Evolutionary conservation across 176 grass and related monocot genomes (phyloP).

Genomic region (Rhynchospora pubera): DNA sequence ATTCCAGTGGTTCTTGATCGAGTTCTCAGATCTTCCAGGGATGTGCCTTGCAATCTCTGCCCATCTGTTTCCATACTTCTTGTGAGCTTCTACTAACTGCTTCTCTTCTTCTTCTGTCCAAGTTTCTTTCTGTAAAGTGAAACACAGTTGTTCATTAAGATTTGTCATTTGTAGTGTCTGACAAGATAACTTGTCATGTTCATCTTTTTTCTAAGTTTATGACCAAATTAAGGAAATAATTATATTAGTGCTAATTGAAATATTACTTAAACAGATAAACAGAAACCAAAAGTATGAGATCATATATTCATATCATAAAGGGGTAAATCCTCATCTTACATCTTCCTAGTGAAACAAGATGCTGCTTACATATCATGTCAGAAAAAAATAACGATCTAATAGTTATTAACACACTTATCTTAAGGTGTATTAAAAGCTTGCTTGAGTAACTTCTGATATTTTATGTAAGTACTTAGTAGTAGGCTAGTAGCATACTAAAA

Average conservation of each 20-base stretch:
- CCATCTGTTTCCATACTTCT: slow-evolving; percentile 50
- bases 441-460: neutral
- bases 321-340: neutral
- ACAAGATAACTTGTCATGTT: neutral
- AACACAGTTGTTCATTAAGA: neutral
- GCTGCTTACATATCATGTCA: neutral
- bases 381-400: neutral
- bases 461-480: neutral
- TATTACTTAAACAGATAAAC: neutral
- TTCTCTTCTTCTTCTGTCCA: slow-evolving; percentile 65
- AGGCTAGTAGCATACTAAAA: neutral
- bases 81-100: slow-evolving; percentile 41
- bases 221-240: neutral
- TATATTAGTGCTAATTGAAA: neutral
- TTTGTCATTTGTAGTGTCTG: neutral
- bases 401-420: neutral
- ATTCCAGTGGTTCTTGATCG: slow-evolving; percentile 90
- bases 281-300: neutral
- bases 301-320: neutral
- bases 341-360: neutral
- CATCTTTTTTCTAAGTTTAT: neutral
- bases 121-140: slow-evolving; percentile 41
- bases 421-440: neutral
- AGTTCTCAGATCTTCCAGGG: slow-evolving; percentile 57
- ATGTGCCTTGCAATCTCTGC: slow-evolving; percentile 43